A percentile compares a stretch with the other conserved stretches of the same genome.
Evolutionary conservation across 257 asterid genomes (phyloP).

Genomic region (Fraxinus cuspidata): DNA sequence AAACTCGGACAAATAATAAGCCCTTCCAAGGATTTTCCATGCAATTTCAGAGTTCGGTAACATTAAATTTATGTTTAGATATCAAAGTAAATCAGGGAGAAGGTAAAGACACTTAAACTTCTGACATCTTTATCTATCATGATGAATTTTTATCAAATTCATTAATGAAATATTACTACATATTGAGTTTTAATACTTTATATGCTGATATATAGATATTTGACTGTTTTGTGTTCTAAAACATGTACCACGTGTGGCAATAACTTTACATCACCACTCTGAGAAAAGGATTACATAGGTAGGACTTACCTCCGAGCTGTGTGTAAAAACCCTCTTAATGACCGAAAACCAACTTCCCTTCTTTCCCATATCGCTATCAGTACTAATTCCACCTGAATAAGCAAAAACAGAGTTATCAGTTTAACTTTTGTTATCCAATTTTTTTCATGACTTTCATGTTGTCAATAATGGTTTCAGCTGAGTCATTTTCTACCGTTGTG

Average conservation of each 20-base stretch:
- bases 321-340: conserved; percentile 76
- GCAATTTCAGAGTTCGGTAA: not conserved
- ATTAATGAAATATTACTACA: not conserved
- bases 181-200: not conserved
- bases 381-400: conserved; percentile 57
- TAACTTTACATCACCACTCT: not conserved
- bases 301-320: conserved; percentile 69
- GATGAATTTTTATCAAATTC: not conserved
- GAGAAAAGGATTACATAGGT: conserved; percentile 48
- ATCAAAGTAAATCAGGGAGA: not conserved
- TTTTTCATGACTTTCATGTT: conserved; percentile 5
- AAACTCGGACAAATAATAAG: not conserved
- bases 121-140: not conserved
- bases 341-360: conserved; percentile 97
- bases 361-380: conserved; percentile 93
- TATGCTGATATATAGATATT: not conserved
- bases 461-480: not conserved
- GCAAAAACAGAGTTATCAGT: conserved; percentile 11
- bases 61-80: not conserved
- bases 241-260: not conserved
- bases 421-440: conserved; percentile 16
- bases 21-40: not conserved
- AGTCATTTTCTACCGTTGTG: not conserved
- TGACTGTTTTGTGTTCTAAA: not conserved
- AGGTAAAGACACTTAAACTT: not conserved